Base-by-base conservation (phyloP, 805 yeast species). In the Metschnikowia arizonensis region DNA sequence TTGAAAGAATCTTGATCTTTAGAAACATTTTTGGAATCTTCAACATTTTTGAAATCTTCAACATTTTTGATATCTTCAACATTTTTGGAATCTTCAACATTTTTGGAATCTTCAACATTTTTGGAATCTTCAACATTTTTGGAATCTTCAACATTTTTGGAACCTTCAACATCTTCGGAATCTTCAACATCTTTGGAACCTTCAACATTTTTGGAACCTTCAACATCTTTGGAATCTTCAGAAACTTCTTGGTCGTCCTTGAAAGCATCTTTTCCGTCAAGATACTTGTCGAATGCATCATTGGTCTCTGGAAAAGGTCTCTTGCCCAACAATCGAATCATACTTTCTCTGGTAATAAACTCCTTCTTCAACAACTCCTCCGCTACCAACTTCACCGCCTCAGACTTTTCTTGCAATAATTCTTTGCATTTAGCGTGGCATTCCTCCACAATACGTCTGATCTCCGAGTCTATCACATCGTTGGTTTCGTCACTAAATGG, bases 221-320 rank as follows among this genome's bases (percentile, higher is more conserved):
- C n/a, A n/a, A n/a, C n/a, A n/a, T n/a, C n/a, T n/a, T n/a, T n/a
- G n/a, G n/a, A n/a, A n/a, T n/a, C n/a, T n/a, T n/a, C n/a, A n/a
- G n/a, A n/a, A n/a, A n/a, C n/a, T n/a, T n/a, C 63, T 44, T 57
- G 55, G 24, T 65, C 68, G 47, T 62, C 56, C 56, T 63, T 63
- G 58, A 69, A 71, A n/a, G 74, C 74, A 46, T 65, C 70, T 46
- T 66, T 65, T 9, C 70, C 73, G 41, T 69, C 79, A 45, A 79
- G 67, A 55, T 85, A 84, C 65, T 85, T 85, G 65, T 87, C 88
- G 65, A 89, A 88, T 4, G 96, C 97, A 56, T 88, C 96, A 59
- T 88, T 89, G 52, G 79, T 82, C 62, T 89, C 96, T 18, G 87
- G 84, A 75, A 85, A 93, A 10, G 96, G 97, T 50, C 99, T 78